Conservation (phyloP, 495 filamentous ascomycete genomes). For the Aspergillus sclerotioniger region DNA sequence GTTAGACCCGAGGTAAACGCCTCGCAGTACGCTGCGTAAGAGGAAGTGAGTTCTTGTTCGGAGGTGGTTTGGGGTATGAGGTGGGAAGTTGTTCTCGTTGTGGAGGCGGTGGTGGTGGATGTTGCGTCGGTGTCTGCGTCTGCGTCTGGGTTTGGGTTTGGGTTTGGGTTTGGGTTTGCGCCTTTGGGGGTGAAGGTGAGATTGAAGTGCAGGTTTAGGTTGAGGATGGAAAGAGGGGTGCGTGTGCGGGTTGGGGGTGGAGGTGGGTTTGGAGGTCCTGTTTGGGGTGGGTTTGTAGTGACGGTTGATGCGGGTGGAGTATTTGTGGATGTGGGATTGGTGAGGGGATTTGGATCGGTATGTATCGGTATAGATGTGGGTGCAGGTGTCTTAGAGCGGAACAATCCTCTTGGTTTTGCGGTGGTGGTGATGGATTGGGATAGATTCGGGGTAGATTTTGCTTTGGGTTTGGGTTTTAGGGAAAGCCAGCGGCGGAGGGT, state of each 20-base stretch:
- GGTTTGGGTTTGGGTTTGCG: constrained; percentile 1
- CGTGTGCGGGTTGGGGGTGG: not conserved
- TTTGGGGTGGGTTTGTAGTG: too few species aligned
- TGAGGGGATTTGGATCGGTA: too few species aligned
- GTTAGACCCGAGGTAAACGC: constrained; percentile 17
- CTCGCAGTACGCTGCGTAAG: constrained; percentile 22
- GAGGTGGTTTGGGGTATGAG: not conserved
- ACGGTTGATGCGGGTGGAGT: too few species aligned
- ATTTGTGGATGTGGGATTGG: too few species aligned
- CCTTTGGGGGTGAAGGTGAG: not conserved
- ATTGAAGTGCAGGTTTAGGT: not conserved
- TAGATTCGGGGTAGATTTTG: not conserved
- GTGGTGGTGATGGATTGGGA: too few species aligned
- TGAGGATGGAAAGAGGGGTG: not conserved
- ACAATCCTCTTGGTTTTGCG: too few species aligned
- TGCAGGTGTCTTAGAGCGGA: too few species aligned
- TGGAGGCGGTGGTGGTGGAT: not conserved
- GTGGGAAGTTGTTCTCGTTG: not conserved
- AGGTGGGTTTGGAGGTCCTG: too few species aligned
- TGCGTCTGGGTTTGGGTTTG: too few species aligned
- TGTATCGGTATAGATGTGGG: too few species aligned
- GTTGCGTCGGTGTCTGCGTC: not conserved
- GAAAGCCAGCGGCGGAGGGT: constrained; percentile 5
- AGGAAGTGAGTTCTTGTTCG: not conserved
- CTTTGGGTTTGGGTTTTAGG: not conserved